A percentile compares a stretch with the other conserved stretches of the same genome.
phyloP scores from a whole-genome alignment of 202 grass and related monocot species.

The Eragrostis tef region DNA sequence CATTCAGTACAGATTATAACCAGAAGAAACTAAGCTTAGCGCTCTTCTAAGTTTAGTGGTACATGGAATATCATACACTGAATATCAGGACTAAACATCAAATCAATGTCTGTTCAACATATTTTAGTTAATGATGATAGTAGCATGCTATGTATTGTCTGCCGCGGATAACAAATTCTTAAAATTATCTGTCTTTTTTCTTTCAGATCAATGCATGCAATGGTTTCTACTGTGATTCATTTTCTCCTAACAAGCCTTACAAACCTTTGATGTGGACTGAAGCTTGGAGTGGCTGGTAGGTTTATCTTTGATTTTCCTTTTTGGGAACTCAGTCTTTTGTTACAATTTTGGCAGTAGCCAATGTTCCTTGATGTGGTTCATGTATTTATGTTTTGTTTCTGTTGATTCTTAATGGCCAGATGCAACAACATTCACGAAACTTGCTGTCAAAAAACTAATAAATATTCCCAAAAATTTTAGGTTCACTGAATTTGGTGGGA shows the following conservation, averaged over 20 bases:
- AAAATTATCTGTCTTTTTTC: slow-evolving; percentile 20
- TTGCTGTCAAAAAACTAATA: background rate
- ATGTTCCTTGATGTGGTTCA: background rate
- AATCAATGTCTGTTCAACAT: background rate
- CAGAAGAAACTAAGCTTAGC: background rate
- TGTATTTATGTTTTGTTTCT: slow-evolving; percentile 1
- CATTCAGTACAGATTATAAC: background rate
- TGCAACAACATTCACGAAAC: slow-evolving; percentile 20
- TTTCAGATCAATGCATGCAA: slow-evolving; percentile 97
- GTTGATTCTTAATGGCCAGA: slow-evolving; percentile 4
- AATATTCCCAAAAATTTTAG: slow-evolving; percentile 50
- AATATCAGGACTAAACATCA: background rate
- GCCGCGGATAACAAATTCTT: background rate
- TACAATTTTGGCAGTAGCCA: slow-evolving; percentile 8
- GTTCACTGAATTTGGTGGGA: slow-evolving; percentile 97
- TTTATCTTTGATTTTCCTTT: slow-evolving; percentile 24
- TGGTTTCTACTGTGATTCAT: slow-evolving; percentile 94
- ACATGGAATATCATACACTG: no score
- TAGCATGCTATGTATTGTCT: background rate
- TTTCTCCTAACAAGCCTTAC: slow-evolving; percentile 82
- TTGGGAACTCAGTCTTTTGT: background rate
- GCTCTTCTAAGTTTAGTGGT: background rate
- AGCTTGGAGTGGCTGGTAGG: slow-evolving; percentile 99
- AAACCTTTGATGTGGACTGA: slow-evolving; percentile 99
- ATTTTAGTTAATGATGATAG: background rate